Percentiles rank a stretch among this genome's conserved stretches.
phyloP scores from a whole-genome alignment of 805 yeast genomes.

The Metschnikowia orientalis region DNA sequence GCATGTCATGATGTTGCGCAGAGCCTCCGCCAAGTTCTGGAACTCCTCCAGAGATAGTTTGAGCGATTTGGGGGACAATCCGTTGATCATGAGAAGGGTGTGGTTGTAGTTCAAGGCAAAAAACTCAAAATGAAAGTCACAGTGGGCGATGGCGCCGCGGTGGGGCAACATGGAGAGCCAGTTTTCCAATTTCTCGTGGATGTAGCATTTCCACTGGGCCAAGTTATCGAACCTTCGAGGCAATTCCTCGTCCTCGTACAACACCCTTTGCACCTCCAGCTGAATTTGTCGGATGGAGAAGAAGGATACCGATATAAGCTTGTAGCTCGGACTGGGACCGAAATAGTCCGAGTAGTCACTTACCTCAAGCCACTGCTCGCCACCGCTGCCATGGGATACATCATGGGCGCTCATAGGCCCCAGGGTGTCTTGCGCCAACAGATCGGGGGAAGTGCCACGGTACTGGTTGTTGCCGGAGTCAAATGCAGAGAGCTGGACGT shows the following conservation, averaged over 20 bases:
- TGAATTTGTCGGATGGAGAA: constrained; percentile 70
- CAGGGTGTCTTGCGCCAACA: no score
- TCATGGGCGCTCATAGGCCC: no score
- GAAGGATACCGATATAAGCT: constrained; percentile 61
- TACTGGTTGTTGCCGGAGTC: no score
- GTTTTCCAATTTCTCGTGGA: constrained; percentile 46
- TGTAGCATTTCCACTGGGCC: constrained; percentile 59
- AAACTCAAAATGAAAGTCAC: constrained; percentile 67
- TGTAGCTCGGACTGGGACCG: constrained; percentile 51
- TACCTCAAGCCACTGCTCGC: no score
- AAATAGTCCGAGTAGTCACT: constrained; percentile 30
- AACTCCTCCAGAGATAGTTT: constrained; percentile 52
- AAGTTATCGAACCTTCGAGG: constrained; percentile 57
- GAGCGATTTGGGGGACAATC: constrained; percentile 68
- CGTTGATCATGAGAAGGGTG: constrained; percentile 66
- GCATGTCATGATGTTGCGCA: constrained; percentile 60
- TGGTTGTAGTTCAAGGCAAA: constrained; percentile 76
- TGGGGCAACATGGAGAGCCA: constrained; percentile 49
- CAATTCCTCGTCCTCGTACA: constrained; percentile 67
- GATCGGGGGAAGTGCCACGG: no score
- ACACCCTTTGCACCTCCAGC: constrained; percentile 65
- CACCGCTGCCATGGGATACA: no score
- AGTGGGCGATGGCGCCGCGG: constrained; percentile 50
- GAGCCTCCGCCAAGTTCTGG: constrained; percentile 53
- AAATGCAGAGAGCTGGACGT: no score